These are phyloP conservation scores for Lagenaria siceraria DNA, from an alignment of 306 rosid genomes.

Conservation along the genomic window DNA sequence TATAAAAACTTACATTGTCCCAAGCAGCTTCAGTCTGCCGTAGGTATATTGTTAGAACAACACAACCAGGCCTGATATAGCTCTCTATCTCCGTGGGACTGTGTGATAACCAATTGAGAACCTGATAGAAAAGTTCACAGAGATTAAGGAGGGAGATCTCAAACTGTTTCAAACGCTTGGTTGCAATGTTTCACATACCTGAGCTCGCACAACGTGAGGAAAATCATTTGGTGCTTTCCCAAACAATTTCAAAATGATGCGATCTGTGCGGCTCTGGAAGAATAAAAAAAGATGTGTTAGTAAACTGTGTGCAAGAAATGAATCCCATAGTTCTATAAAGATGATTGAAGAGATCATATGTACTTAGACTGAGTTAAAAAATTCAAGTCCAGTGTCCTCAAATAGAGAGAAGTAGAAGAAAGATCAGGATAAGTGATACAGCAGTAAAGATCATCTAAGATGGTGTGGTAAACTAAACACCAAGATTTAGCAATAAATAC, in stretches of 20 bases:
- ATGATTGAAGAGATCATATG: background rate
- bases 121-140: slow-evolving; percentile 23
- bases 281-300: slow-evolving; percentile 6
- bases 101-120: slow-evolving; percentile 60
- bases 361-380: background rate
- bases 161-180: background rate
- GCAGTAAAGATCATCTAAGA: background rate
- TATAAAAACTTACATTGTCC: slow-evolving; percentile 53
- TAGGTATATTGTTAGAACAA: slow-evolving; percentile 54
- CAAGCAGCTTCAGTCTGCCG: slow-evolving; percentile 45
- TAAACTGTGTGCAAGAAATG: background rate
- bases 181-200: slow-evolving; percentile 35
- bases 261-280: slow-evolving; percentile 73
- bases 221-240: slow-evolving; percentile 83
- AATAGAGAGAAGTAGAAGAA: background rate
- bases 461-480: background rate
- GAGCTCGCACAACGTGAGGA: slow-evolving; percentile 54
- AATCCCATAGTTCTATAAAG: background rate
- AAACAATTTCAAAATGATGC: slow-evolving; percentile 85
- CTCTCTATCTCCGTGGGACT: slow-evolving; percentile 79
- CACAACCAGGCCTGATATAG: slow-evolving; percentile 82
- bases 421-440: background rate
- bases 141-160: slow-evolving; percentile 10
- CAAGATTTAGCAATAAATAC: background rate
- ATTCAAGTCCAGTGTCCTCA: background rate